phyloP scores from a whole-genome alignment of 2,329 filamentous ascomycete genomes.

The Pezicula radicicola region DNA sequence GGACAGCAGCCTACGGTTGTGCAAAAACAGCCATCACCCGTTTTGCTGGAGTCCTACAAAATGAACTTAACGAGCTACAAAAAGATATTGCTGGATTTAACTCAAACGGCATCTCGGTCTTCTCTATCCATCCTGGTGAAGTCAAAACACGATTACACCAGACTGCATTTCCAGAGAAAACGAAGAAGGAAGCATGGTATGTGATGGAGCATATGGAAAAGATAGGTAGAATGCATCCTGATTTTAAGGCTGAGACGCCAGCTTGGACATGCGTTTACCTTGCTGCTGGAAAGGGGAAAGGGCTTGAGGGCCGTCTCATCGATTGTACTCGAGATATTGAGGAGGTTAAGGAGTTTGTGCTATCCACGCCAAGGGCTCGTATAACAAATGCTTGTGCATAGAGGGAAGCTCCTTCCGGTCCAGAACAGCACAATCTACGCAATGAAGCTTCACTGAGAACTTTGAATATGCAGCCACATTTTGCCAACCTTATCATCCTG shows the following conservation, averaged over 20 bases:
- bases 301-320: constrained; percentile 10
- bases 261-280: constrained; percentile 20
- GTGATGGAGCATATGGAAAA: constrained; percentile 16
- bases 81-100: constrained; percentile 6
- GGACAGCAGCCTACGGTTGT: constrained; percentile 15
- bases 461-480: no score
- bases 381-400: constrained; percentile 16
- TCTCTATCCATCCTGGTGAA: constrained; percentile 16
- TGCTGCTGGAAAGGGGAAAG: constrained; percentile 11
- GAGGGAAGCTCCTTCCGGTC: no score
- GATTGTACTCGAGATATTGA: constrained; percentile 17
- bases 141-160: constrained; percentile 14
- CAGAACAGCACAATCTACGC: no score
- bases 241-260: constrained; percentile 12
- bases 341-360: constrained; percentile 12
- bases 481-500: no score
- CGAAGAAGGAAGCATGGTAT: constrained; percentile 14
- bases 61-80: constrained; percentile 13
- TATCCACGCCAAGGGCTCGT: constrained; percentile 5
- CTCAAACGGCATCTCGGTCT: constrained; percentile 13
- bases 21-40: constrained; percentile 16
- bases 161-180: constrained; percentile 15
- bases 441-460: no score
- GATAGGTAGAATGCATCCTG: constrained; percentile 9
- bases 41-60: constrained; percentile 15